Evolutionary conservation across 1,284 basidiomycete species (phyloP).

Genomic region (Sphaerobolus stellatus): DNA sequence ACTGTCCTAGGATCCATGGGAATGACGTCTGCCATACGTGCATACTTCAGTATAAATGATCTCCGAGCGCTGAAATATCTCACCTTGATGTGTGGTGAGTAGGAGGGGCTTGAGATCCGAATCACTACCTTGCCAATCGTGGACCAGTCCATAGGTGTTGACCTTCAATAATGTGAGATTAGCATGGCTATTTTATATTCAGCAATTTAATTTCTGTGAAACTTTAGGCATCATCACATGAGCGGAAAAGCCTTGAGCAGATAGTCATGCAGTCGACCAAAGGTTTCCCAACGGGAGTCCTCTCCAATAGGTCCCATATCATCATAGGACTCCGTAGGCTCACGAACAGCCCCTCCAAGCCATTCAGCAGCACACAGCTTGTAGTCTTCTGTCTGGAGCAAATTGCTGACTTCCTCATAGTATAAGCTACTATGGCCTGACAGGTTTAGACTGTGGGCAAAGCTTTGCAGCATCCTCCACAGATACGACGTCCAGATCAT

Average conservation of each 20-base stretch:
- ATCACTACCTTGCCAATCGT: constrained; percentile 60
- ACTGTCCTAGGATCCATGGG: constrained; percentile 55
- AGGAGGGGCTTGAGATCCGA: constrained; percentile 60
- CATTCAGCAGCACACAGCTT: constrained; percentile 47
- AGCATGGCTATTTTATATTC: constrained; percentile 46
- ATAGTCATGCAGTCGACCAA: constrained; percentile 49
- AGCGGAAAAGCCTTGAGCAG: constrained; percentile 46
- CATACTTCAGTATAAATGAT: neutral
- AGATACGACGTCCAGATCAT: no score
- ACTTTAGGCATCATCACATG: constrained; percentile 45
- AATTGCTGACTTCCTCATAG: constrained; percentile 37
- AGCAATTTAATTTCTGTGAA: no score
- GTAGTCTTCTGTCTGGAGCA: constrained; percentile 45
- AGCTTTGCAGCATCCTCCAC: no score
- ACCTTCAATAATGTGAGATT: constrained; percentile 54
- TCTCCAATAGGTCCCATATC: constrained; percentile 45
- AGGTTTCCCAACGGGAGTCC: constrained; percentile 52
- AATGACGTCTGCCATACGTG: constrained; percentile 57
- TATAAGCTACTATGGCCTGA: no score
- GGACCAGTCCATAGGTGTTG: constrained; percentile 65
- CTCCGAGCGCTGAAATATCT: no score
- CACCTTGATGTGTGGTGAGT: constrained; percentile 67
- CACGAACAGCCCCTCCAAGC: constrained; percentile 50
- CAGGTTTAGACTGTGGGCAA: no score
- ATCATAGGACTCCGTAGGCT: constrained; percentile 45